Percentiles rank a stretch among this genome's conserved stretches.
Conservation (phyloP, 805 yeast genomes). For the Nakazawaea siamensis region DNA sequence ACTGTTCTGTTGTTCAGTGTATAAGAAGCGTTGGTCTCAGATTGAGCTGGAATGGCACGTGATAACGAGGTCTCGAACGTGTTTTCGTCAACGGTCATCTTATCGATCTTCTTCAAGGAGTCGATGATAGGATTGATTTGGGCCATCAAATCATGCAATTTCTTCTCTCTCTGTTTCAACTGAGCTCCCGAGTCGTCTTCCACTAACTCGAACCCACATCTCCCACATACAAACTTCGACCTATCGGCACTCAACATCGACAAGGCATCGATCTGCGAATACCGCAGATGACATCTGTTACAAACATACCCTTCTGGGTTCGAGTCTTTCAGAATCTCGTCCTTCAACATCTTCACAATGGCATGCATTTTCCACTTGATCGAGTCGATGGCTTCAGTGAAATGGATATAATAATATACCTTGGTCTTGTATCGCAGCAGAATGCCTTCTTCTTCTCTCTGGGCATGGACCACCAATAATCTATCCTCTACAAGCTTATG, state of each 20-base stretch:
- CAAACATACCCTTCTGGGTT: slow-evolving; percentile 94
- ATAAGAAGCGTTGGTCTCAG: slow-evolving; percentile 61
- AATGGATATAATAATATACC: slow-evolving; percentile 80
- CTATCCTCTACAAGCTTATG: slow-evolving; percentile 81
- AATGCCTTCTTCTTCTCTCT: slow-evolving; percentile 58
- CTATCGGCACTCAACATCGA: slow-evolving; percentile 72
- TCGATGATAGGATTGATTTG: slow-evolving; percentile 85
- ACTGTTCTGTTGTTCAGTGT: slow-evolving; percentile 40
- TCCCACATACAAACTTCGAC: slow-evolving; percentile 75
- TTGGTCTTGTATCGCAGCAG: slow-evolving; percentile 62
- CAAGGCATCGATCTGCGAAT: slow-evolving; percentile 81
- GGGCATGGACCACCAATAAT: slow-evolving; percentile 60
- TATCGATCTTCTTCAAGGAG: slow-evolving; percentile 75
- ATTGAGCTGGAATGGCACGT: slow-evolving; percentile 77
- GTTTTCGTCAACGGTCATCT: slow-evolving; percentile 74
- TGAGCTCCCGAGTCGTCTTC: slow-evolving; percentile 88
- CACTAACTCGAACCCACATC: slow-evolving; percentile 66
- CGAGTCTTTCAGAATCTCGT: slow-evolving; percentile 74
- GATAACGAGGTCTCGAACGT: slow-evolving; percentile 81
- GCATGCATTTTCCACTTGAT: slow-evolving; percentile 95
- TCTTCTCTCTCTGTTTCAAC: slow-evolving; percentile 73
- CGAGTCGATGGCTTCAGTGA: slow-evolving; percentile 90
- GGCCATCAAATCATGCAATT: slow-evolving; percentile 75
- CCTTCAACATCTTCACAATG: slow-evolving; percentile 69
- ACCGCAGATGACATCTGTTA: slow-evolving; percentile 75